These are phyloP conservation scores for Fusarium pseudonygamai DNA, from an alignment of 2,329 filamentous ascomycete genomes.

Conservation along the genomic window DNA sequence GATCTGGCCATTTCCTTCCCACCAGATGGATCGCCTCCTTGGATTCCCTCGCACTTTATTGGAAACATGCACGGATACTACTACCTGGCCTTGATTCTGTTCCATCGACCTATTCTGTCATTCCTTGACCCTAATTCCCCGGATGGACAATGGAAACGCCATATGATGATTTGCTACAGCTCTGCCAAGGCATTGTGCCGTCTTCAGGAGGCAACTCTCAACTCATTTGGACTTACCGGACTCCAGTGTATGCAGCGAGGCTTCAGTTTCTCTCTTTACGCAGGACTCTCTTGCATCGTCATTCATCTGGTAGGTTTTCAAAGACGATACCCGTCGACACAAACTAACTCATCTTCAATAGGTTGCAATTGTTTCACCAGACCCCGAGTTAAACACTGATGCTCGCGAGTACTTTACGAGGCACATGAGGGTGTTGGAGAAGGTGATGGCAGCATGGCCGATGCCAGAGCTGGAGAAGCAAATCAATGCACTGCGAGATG, in stretches of 20 bases:
- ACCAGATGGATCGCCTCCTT: conserved; percentile 80
- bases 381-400: conserved; percentile 85
- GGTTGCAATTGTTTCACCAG: conserved; percentile 93
- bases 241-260: conserved; percentile 92
- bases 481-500: conserved; percentile 87
- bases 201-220: conserved; percentile 83
- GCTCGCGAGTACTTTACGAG: conserved; percentile 89
- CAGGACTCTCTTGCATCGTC: conserved; percentile 89
- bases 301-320: conserved; percentile 79
- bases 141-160: conserved; percentile 84
- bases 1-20: conserved; percentile 84
- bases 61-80: conserved; percentile 93
- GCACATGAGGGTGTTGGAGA: conserved; percentile 93
- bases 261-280: conserved; percentile 96
- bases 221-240: conserved; percentile 79
- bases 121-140: conserved; percentile 76
- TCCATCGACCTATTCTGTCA: conserved; percentile 85
- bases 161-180: conserved; percentile 86
- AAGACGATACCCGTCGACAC: not conserved
- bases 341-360: conserved; percentile 47
- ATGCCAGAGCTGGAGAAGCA: conserved; percentile 91
- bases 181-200: conserved; percentile 87
- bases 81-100: conserved; percentile 84
- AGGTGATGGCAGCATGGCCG: conserved; percentile 82
- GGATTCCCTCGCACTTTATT: conserved; percentile 86